Evolutionary conservation across 768 basidiomycete genomes (phyloP).

Genomic region (Infundibulicybe gibba): DNA sequence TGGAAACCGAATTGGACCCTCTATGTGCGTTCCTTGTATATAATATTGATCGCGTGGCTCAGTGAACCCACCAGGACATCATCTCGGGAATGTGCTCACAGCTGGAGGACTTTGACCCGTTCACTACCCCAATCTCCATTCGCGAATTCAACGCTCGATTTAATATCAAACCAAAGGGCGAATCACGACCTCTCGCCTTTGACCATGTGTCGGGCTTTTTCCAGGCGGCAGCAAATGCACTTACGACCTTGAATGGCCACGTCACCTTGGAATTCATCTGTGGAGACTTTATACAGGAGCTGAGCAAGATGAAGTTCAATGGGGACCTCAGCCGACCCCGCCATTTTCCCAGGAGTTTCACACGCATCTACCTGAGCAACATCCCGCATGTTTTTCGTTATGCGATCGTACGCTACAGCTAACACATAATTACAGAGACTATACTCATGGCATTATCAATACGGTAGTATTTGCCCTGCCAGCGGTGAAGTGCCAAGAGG

Average conservation of each 20-base stretch:
- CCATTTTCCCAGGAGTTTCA: conserved; percentile 24
- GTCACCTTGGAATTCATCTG: conserved; percentile 23
- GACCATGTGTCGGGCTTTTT: conserved; percentile 22
- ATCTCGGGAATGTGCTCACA: no score
- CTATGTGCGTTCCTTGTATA: conserved; percentile 6
- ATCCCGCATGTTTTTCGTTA: conserved; percentile 20
- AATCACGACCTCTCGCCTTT: conserved; percentile 14
- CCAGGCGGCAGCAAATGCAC: conserved; percentile 18
- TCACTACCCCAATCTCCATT: no score
- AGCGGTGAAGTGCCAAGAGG: conserved; percentile 14
- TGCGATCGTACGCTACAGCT: neutral
- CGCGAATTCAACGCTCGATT: no score
- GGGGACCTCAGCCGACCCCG: conserved; percentile 15
- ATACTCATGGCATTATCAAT: conserved; percentile 24
- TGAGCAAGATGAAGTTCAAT: conserved; percentile 9
- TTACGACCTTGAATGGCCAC: conserved; percentile 12
- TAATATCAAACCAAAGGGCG: no score
- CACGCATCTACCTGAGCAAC: conserved; percentile 30
- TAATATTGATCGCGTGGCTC: no score
- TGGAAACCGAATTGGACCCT: conserved; percentile 23
- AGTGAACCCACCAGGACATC: no score
- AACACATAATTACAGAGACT: conserved; percentile 16
- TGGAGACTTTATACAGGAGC: conserved; percentile 25
- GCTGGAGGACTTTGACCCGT: no score
- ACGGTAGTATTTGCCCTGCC: conserved; percentile 21